A percentile compares a stretch with the other conserved stretches of the same genome.
Conservation (phyloP, 2,329 filamentous ascomycete species). For the Akanthomyces dipterigenus region DNA sequence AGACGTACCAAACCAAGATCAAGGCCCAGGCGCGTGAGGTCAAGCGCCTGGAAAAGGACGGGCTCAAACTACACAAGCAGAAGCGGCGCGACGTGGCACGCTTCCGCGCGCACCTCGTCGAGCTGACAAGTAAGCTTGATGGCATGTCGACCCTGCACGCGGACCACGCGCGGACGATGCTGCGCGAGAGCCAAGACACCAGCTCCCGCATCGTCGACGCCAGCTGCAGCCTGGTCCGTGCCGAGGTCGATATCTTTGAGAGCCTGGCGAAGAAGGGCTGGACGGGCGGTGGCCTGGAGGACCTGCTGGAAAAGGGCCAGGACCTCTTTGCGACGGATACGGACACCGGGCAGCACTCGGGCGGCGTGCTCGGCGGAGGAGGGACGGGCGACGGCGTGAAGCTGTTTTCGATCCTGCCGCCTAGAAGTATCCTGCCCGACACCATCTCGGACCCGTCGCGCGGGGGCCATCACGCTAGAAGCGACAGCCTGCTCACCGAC, state of each 20-base stretch:
- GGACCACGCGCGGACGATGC: conserved; percentile 51
- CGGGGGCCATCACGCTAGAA: conserved; percentile 35
- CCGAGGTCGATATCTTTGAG: conserved; percentile 66
- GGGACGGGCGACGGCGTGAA: conserved; percentile 33
- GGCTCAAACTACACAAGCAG: conserved; percentile 54
- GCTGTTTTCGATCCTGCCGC: conserved; percentile 58
- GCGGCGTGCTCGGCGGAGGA: conserved; percentile 23
- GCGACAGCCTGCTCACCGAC: conserved; percentile 50
- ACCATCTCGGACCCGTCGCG: conserved; percentile 32
- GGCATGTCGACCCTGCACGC: conserved; percentile 55
- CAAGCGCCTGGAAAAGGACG: conserved; percentile 57
- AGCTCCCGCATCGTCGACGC: conserved; percentile 57
- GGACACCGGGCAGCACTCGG: conserved; percentile 17
- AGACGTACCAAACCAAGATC: conserved; percentile 49
- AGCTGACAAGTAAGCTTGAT: conserved; percentile 56
- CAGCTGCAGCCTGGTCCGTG: conserved; percentile 57
- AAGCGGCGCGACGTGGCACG: conserved; percentile 53
- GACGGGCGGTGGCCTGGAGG: conserved; percentile 60
- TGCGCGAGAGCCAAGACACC: conserved; percentile 59
- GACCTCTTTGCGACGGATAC: conserved; percentile 51
- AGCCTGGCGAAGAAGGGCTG: conserved; percentile 60
- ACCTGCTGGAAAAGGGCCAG: conserved; percentile 55
- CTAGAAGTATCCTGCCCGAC: conserved; percentile 56
- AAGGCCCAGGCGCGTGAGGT: conserved; percentile 53
- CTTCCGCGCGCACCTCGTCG: conserved; percentile 57